Percentiles rank a stretch among this genome's conserved stretches.
phyloP scores from a whole-genome alignment of 2,329 filamentous ascomycete species.

The Pseudogymnoascus sp. region DNA sequence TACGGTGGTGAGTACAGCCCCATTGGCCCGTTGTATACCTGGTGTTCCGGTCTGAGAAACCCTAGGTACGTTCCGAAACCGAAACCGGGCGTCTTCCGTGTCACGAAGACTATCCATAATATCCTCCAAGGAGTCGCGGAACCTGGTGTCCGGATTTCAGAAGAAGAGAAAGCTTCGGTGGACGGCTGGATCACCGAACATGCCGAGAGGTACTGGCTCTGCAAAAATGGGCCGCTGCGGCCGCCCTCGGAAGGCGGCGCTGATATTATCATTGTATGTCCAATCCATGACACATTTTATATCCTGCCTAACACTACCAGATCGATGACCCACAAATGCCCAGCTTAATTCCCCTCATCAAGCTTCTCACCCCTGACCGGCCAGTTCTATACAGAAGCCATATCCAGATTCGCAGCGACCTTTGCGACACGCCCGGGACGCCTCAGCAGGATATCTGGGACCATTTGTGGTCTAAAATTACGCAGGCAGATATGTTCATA shows the following conservation, averaged over 20 bases:
- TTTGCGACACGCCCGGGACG: conserved; percentile 55
- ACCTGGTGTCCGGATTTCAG: conserved; percentile 56
- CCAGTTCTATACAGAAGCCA: conserved; percentile 77
- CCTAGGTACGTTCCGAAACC: conserved; percentile 61
- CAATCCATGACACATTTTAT: not conserved
- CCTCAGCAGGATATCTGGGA: conserved; percentile 70
- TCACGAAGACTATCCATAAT: conserved; percentile 85
- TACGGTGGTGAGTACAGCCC: conserved; percentile 59
- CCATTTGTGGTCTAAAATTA: conserved; percentile 67
- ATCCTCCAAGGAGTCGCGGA: conserved; percentile 74
- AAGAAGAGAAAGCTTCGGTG: conserved; percentile 56
- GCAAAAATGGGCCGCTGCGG: conserved; percentile 59
- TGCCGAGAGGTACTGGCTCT: conserved; percentile 68
- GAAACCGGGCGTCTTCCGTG: conserved; percentile 70
- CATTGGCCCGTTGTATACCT: not conserved
- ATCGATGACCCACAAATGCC: conserved; percentile 86
- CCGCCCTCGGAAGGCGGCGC: conserved; percentile 63
- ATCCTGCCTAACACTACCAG: conserved; percentile 28
- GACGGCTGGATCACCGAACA: conserved; percentile 69
- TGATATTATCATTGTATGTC: conserved; percentile 60
- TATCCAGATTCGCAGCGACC: conserved; percentile 73
- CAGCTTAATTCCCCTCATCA: conserved; percentile 68
- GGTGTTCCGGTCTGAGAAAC: not conserved
- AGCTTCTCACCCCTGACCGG: conserved; percentile 61
- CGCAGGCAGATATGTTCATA: conserved; percentile 70